These are phyloP conservation scores for Rhodotorula sp. DNA, from an alignment of 1,284 basidiomycete genomes.

Conservation along the genomic window DNA sequence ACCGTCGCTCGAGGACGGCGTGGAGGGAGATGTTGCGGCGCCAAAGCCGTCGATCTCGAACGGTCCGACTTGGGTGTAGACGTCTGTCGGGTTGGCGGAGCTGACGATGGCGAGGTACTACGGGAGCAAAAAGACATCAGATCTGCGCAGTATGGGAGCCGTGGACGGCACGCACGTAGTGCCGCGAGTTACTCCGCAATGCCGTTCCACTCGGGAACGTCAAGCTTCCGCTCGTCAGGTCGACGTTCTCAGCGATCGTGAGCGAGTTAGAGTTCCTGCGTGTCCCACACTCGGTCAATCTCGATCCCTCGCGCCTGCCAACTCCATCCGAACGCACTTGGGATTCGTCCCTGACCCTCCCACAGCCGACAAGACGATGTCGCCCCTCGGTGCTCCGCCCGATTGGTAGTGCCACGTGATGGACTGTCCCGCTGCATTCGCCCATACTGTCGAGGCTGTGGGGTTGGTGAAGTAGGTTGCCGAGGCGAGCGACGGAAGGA, in stretches of 20 bases:
- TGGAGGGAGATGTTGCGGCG: neutral
- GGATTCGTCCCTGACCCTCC: neutral
- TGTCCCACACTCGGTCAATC: neutral
- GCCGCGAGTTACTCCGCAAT: constrained; percentile 3
- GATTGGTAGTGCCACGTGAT: constrained; percentile 36
- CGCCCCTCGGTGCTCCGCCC: constrained; percentile 27
- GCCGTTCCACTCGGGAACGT: constrained; percentile 9
- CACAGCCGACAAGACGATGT: constrained; percentile 22
- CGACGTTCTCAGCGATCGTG: constrained; percentile 13
- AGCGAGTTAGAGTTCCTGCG: constrained; percentile 3
- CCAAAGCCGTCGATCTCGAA: constrained; percentile 29
- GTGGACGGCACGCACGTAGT: constrained; percentile 14
- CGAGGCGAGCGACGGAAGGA: neutral
- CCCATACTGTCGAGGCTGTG: constrained; percentile 17
- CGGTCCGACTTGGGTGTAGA: constrained; percentile 28
- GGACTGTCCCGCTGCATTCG: constrained; percentile 10
- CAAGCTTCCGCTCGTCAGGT: constrained; percentile 16
- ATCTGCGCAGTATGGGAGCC: neutral
- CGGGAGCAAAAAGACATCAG: too few species aligned
- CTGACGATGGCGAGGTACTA: constrained; percentile 35
- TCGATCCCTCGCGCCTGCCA: too few species aligned
- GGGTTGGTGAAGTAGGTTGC: constrained; percentile 40
- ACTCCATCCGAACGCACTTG: neutral
- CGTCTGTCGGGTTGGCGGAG: constrained; percentile 8
- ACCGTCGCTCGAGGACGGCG: neutral